These are phyloP conservation scores for Candida dajiaensis DNA, from an alignment of 805 yeast genomes.

Conservation along the genomic window DNA sequence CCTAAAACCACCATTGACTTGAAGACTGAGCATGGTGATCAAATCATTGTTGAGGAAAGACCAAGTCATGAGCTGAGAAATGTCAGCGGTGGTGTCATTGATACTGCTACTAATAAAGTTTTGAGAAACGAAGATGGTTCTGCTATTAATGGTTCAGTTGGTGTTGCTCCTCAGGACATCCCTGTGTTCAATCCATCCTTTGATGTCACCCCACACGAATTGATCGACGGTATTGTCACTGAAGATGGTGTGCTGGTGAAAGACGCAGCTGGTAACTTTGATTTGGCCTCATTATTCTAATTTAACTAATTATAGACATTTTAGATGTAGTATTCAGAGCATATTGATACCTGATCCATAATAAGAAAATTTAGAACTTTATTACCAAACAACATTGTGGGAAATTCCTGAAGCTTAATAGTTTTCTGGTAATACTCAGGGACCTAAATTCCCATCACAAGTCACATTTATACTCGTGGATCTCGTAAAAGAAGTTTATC, in stretches of 20 bases:
- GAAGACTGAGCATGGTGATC: conserved; percentile 58
- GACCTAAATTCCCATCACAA: no score
- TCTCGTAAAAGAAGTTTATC: neutral
- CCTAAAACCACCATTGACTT: conserved; percentile 88
- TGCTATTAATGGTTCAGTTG: conserved; percentile 46
- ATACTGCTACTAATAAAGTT: conserved; percentile 22
- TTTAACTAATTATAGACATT: neutral
- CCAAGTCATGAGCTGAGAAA: conserved; percentile 74
- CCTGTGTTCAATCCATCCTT: conserved; percentile 95
- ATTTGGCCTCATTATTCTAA: conserved; percentile 26
- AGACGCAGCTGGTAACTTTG: conserved; percentile 43
- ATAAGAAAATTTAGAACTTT: no score
- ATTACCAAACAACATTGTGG: no score
- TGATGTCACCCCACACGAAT: conserved; percentile 81
- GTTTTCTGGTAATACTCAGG: no score
- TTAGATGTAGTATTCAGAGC: no score
- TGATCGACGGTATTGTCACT: conserved; percentile 86
- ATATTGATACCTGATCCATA: no score
- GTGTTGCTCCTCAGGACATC: conserved; percentile 80
- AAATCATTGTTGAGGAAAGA: conserved; percentile 82
- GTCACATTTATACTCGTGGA: no score
- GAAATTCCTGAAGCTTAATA: no score
- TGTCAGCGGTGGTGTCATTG: conserved; percentile 61
- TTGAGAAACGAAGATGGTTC: conserved; percentile 21
- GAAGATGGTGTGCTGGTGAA: conserved; percentile 61